Percentiles rank a stretch among this genome's conserved stretches.
These are phyloP conservation scores for Erythrobasidium hasegawianum DNA, from an alignment of 1,284 basidiomycete species.

Conservation along the genomic window DNA sequence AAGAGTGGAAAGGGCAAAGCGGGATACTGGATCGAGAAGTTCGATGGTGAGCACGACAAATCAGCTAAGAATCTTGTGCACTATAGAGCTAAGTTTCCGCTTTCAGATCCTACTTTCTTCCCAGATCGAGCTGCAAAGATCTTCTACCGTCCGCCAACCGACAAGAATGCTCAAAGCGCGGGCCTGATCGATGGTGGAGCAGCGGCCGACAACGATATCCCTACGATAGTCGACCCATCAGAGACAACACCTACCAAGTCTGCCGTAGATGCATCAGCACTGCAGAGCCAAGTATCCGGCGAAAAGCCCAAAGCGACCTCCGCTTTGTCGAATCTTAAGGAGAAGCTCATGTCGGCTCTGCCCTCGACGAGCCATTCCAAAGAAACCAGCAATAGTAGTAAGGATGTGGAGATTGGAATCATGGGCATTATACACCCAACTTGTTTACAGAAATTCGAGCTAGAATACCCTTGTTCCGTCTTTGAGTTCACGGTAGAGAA, in stretches of 20 bases:
- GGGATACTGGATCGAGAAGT: slow-evolving; percentile 91
- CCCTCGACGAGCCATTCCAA: slow-evolving; percentile 45
- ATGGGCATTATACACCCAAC: slow-evolving; percentile 85
- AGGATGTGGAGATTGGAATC: slow-evolving; percentile 71
- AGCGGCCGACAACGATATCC: slow-evolving; percentile 13
- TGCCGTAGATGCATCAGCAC: slow-evolving; percentile 29
- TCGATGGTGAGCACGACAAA: slow-evolving; percentile 59
- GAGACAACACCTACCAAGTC: slow-evolving; percentile 41
- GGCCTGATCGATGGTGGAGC: slow-evolving; percentile 39
- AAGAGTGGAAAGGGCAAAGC: slow-evolving; percentile 54
- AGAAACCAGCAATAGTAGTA: slow-evolving; percentile 35
- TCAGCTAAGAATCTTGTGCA: not conserved
- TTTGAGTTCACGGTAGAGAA: slow-evolving; percentile 85
- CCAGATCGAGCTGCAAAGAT: slow-evolving; percentile 89
- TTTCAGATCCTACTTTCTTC: slow-evolving; percentile 81
- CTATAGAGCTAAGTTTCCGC: not conserved
- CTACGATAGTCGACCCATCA: slow-evolving; percentile 29
- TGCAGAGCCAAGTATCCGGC: slow-evolving; percentile 32
- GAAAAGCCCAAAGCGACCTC: not conserved
- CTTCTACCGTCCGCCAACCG: slow-evolving; percentile 67
- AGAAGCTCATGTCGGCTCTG: slow-evolving; percentile 47
- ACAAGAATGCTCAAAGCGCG: slow-evolving; percentile 44
- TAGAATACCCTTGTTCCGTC: slow-evolving; percentile 90
- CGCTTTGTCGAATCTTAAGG: slow-evolving; percentile 51
- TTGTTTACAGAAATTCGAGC: slow-evolving; percentile 87